A percentile compares a stretch with the other conserved stretches of the same genome.
These are phyloP conservation scores for Colletotrichum shisoi DNA, from an alignment of 2,329 filamentous ascomycete genomes.

Conservation along the genomic window DNA sequence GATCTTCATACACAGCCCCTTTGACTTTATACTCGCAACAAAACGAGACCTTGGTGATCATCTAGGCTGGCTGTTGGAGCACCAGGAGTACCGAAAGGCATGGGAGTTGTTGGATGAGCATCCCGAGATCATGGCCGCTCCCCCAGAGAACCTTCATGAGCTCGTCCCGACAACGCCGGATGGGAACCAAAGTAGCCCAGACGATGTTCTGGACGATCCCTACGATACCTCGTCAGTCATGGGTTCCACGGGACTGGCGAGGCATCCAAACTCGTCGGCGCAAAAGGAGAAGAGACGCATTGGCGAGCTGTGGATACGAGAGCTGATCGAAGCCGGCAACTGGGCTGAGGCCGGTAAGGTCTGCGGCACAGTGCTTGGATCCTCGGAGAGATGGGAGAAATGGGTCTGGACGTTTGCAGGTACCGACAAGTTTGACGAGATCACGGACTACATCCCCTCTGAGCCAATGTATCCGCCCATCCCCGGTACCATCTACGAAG, in stretches of 20 bases:
- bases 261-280: conserved; percentile 48
- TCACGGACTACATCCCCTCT: conserved; percentile 81
- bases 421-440: conserved; percentile 86
- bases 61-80: conserved; percentile 83
- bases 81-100: conserved; percentile 80
- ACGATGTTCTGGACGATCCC: conserved; percentile 79
- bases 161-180: conserved; percentile 53
- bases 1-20: conserved; percentile 95
- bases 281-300: conserved; percentile 90
- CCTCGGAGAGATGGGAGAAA: conserved; percentile 86
- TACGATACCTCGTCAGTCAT: conserved; percentile 72
- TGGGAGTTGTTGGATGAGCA: conserved; percentile 91
- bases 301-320: conserved; percentile 91
- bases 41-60: conserved; percentile 88
- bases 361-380: conserved; percentile 82
- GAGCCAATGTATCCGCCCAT: conserved; percentile 80
- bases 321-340: conserved; percentile 76
- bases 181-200: conserved; percentile 52
- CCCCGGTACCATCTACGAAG: conserved; percentile 83
- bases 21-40: conserved; percentile 92
- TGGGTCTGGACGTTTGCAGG: conserved; percentile 95
- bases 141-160: conserved; percentile 53
- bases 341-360: conserved; percentile 82
- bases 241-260: conserved; percentile 59
- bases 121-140: conserved; percentile 70